phyloP scores from a whole-genome alignment of 495 filamentous ascomycete genomes.

The Terfezia boudieri region DNA sequence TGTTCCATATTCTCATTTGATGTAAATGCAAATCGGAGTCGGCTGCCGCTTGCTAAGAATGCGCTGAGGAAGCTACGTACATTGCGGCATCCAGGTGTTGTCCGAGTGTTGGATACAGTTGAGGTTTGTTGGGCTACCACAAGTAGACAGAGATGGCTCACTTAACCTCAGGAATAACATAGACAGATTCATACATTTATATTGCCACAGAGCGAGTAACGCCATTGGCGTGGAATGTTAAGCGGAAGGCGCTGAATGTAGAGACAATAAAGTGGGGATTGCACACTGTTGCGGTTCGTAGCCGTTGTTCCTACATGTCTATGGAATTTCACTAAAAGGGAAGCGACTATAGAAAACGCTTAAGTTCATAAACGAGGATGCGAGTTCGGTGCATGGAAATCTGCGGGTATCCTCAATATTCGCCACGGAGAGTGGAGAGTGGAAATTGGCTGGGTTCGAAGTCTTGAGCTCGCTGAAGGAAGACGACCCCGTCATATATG shows the following conservation, averaged over 20 bases:
- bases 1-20: slow-evolving; percentile 97
- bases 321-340: slow-evolving; percentile 3
- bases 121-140: slow-evolving; percentile 38
- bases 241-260: slow-evolving; percentile 55
- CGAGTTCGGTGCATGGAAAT: slow-evolving; percentile 69
- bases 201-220: slow-evolving; percentile 79
- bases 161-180: not conserved
- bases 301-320: not conserved
- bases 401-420: slow-evolving; percentile 69
- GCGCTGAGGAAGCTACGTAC: slow-evolving; percentile 80
- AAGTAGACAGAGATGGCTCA: not conserved
- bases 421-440: slow-evolving; percentile 86
- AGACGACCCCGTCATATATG: slow-evolving; percentile 77
- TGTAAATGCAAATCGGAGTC: slow-evolving; percentile 45
- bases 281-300: slow-evolving; percentile 54
- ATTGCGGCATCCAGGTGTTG: slow-evolving; percentile 76
- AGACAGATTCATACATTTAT: slow-evolving; percentile 85
- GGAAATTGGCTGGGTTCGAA: slow-evolving; percentile 90
- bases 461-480: slow-evolving; percentile 87
- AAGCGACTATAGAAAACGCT: slow-evolving; percentile 43
- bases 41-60: slow-evolving; percentile 71
- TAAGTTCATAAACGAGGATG: slow-evolving; percentile 90
- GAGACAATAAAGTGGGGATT: slow-evolving; percentile 95
- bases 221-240: slow-evolving; percentile 68
- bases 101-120: slow-evolving; percentile 79